These are phyloP conservation scores for Danielozyma ontarioensis DNA, from an alignment of 805 yeast species.

Conservation along the genomic window DNA sequence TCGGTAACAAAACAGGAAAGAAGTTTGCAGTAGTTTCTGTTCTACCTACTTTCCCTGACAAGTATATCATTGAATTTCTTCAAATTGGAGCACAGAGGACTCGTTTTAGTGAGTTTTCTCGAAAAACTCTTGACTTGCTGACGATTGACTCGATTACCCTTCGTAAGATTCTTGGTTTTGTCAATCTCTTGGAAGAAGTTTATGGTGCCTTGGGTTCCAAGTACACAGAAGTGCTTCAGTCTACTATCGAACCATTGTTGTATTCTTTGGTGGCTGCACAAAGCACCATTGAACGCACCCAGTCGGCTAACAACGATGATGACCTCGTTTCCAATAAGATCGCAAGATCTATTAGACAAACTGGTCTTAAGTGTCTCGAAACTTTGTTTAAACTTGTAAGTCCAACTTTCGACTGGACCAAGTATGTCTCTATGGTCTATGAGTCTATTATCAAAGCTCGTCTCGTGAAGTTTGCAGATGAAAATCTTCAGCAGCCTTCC, in stretches of 20 bases:
- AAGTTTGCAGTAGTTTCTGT: constrained; percentile 65
- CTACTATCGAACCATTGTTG: constrained; percentile 53
- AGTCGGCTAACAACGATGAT: constrained; percentile 4
- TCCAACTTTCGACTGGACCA: constrained; percentile 50
- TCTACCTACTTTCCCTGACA: constrained; percentile 51
- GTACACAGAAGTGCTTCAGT: constrained; percentile 42
- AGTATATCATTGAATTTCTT: constrained; percentile 56
- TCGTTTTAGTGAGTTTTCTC: constrained; percentile 29
- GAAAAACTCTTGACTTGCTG: constrained; percentile 6
- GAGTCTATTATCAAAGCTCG: constrained; percentile 56
- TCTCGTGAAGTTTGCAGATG: constrained; percentile 60
- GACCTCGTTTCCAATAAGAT: constrained; percentile 30
- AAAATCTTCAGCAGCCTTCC: constrained; percentile 81
- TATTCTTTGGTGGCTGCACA: constrained; percentile 54
- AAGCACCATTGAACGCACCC: constrained; percentile 23
- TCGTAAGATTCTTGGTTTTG: constrained; percentile 58
- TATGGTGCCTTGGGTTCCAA: constrained; percentile 56
- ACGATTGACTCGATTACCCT: constrained; percentile 24
- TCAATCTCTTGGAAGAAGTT: constrained; percentile 54
- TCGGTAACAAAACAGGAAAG: constrained; percentile 68
- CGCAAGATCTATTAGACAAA: constrained; percentile 58
- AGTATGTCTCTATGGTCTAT: constrained; percentile 47
- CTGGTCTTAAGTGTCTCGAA: constrained; percentile 61
- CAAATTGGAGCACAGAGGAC: constrained; percentile 56
- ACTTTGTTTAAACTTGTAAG: constrained; percentile 52